Evolutionary conservation across 257 asterid species (phyloP).

Genomic region (Solanum rostratum): DNA sequence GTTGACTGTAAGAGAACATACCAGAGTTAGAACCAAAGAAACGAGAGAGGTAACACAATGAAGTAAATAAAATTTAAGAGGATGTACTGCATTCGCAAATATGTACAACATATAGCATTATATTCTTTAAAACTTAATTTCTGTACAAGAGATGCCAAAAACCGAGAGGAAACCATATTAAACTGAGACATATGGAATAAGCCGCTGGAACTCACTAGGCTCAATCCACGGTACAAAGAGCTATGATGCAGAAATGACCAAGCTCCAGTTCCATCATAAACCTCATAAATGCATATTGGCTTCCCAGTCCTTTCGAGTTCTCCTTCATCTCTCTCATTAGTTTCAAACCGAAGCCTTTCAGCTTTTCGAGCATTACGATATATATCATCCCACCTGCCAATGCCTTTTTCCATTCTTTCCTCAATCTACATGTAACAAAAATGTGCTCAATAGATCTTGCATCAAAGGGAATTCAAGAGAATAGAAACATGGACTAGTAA

Average conservation of each 20-base stretch:
- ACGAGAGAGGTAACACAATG: not conserved
- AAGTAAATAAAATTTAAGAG: not conserved
- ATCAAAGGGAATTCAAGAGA: constrained; percentile 1
- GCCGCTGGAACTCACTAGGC: constrained; percentile 60
- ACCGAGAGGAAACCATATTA: not conserved
- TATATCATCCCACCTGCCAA: constrained; percentile 88
- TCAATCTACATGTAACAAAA: constrained; percentile 51
- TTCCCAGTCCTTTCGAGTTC: constrained; percentile 99
- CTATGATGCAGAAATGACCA: constrained; percentile 98
- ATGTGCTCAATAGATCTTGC: constrained; percentile 7
- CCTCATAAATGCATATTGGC: constrained; percentile 86
- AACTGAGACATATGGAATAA: not conserved
- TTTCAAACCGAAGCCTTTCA: constrained; percentile 85
- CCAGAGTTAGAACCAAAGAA: constrained; percentile 1
- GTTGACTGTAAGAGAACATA: constrained; percentile 42
- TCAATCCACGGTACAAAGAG: constrained; percentile 94
- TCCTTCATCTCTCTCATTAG: constrained; percentile 94
- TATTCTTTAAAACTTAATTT: not conserved
- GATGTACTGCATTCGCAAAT: not conserved
- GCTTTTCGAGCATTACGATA: constrained; percentile 89
- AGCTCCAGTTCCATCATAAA: constrained; percentile 84
- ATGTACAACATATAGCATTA: not conserved
- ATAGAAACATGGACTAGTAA: not conserved
- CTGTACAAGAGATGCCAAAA: not conserved
- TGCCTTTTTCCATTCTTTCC: constrained; percentile 79